Percentiles rank a stretch among this genome's conserved stretches.
Conservation (phyloP, 768 basidiomycete genomes). For the Tephrocybe sp. region DNA sequence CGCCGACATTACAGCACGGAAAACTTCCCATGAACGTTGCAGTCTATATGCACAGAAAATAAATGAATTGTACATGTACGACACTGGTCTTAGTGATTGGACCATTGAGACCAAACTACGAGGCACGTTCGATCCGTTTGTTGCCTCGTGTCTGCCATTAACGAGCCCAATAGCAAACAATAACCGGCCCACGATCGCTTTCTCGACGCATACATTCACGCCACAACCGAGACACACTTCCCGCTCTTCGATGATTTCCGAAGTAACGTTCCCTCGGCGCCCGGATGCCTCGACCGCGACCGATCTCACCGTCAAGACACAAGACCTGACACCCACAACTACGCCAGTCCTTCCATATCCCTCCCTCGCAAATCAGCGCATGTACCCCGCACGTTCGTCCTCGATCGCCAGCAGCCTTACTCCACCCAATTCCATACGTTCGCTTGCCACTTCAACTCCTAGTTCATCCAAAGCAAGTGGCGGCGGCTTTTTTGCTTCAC, state of each 20-base stretch:
- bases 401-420: conserved; percentile 30
- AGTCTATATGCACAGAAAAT: conserved; percentile 78
- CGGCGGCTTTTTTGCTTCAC: conserved; percentile 70
- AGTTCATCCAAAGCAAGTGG: conserved; percentile 39
- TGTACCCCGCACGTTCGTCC: conserved; percentile 31
- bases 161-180: conserved; percentile 23
- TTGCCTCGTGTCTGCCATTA: conserved; percentile 1
- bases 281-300: conserved; percentile 80
- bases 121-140: conserved; percentile 40
- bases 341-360: conserved; percentile 76
- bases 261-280: conserved; percentile 76
- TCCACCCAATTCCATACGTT: conserved; percentile 53
- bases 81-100: conserved; percentile 83
- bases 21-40: conserved; percentile 66
- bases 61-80: conserved; percentile 73
- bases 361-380: conserved; percentile 48
- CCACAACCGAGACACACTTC: conserved; percentile 69
- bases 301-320: conserved; percentile 53
- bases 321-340: conserved; percentile 52
- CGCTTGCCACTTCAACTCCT: conserved; percentile 41
- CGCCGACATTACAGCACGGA: conserved; percentile 58
- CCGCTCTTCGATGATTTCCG: conserved; percentile 69
- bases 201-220: conserved; percentile 41
- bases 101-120: conserved; percentile 51
- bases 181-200: conserved; percentile 30